These are phyloP conservation scores for Coemansia sp. DNA, from an alignment of 192 early-diverging fungal species.

Conservation along the genomic window DNA sequence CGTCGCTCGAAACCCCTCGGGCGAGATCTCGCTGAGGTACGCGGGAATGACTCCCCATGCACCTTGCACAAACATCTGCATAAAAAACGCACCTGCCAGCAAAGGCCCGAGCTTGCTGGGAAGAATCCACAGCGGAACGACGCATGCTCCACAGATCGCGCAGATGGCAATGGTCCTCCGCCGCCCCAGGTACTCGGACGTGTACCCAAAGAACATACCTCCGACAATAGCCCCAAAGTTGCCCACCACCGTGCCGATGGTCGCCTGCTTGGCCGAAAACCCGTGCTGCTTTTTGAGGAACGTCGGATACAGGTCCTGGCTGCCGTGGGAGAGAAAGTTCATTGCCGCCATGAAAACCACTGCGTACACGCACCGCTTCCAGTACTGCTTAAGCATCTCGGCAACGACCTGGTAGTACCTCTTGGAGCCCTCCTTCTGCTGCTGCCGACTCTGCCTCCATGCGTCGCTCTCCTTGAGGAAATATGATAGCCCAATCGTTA, in stretches of 20 bases:
- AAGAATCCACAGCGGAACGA: slow-evolving; percentile 68
- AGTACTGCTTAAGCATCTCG: slow-evolving; percentile 54
- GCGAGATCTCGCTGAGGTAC: slow-evolving; percentile 67
- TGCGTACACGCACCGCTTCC: slow-evolving; percentile 52
- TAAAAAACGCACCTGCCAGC: slow-evolving; percentile 47
- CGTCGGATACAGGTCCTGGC: slow-evolving; percentile 71
- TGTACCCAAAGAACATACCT: slow-evolving; percentile 64
- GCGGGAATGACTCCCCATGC: slow-evolving; percentile 65
- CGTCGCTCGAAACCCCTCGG: slow-evolving; percentile 59
- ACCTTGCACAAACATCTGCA: slow-evolving; percentile 46
- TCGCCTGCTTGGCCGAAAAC: slow-evolving; percentile 51
- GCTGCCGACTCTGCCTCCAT: slow-evolving; percentile 44
- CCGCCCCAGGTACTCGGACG: slow-evolving; percentile 66
- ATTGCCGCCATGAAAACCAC: slow-evolving; percentile 62
- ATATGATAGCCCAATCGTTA: slow-evolving; percentile 58
- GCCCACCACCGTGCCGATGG: slow-evolving; percentile 57
- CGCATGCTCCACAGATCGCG: slow-evolving; percentile 52
- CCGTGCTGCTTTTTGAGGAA: slow-evolving; percentile 60
- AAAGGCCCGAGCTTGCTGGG: slow-evolving; percentile 29
- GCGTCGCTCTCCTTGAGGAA: slow-evolving; percentile 62
- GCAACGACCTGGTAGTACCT: slow-evolving; percentile 18
- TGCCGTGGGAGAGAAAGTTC: slow-evolving; percentile 69
- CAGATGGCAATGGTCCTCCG: slow-evolving; percentile 55
- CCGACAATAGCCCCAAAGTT: slow-evolving; percentile 68
- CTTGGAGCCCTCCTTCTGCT: slow-evolving; percentile 25